Evolutionary conservation across 75 land plant genomes (phyloP), one percentile per base, ranked within the genome.

Genomic region (Adiantum capillusveneris): DNA sequence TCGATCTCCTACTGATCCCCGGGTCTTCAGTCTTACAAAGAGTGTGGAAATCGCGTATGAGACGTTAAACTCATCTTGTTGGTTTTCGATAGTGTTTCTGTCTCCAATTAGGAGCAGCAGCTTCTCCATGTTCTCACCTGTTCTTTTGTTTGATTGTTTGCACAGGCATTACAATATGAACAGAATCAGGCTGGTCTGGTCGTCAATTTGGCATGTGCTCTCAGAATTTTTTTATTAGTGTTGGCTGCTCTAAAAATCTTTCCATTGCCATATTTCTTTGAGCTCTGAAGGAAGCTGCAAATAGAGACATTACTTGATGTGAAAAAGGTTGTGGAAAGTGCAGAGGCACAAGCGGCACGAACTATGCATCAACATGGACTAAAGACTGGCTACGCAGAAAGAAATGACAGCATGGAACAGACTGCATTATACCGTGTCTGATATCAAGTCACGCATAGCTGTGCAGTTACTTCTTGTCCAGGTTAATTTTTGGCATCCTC

Each of bases 141-240:
- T 1, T 44, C 55, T 58, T 56, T 45, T 58, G 6, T 53, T 24
- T 65, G 37, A n/a, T 54, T 53, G 58, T 31, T 36, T 28, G 29
- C 75, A 67, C 80, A 93, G 98, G 87, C 96, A 93, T 75, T 89
- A 86, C 41, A 93, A 93, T 65, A 93, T 93, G 98, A 83, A 84
- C 59, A 89, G 98, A 1, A 93, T 93, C 62, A 83, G 98, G 72
- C 78, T 93, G 69, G 96, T 93, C 17, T 90, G 96, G 98, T 93
- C 98, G 34, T 81, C 81, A 49, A 93, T 90, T 48, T 93, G 98
- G 98, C 71, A 71, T 75, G 98, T 89, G 22, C 84, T 93, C 25
- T 79, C 96, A 29, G 84, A 90, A 61, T 93, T 84, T 69, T 41
- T 93, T 93, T 63, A 84, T 93, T 48, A 86, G 74, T 44, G 88